These are phyloP conservation scores for Colletotrichum echinochloae DNA, from an alignment of 2,329 filamentous ascomycete genomes.

Conservation along the genomic window DNA sequence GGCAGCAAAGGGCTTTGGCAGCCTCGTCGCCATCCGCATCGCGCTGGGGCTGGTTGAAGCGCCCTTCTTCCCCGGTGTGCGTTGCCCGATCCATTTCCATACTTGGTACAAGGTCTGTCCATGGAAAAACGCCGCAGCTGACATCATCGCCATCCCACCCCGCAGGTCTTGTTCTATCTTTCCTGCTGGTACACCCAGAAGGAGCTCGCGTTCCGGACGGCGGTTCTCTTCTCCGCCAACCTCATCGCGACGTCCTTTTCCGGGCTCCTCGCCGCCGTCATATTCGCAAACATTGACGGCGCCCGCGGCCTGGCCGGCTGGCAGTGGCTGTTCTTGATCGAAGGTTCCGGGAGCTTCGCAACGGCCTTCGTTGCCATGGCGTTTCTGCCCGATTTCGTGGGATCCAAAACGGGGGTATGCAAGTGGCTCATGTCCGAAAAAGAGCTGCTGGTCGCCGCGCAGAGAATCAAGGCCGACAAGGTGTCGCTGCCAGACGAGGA, in stretches of 20 bases:
- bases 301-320: background rate
- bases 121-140: background rate
- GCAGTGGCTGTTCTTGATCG: background rate
- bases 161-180: background rate
- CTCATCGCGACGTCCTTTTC: background rate
- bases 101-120: background rate
- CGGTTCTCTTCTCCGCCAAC: background rate
- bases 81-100: background rate
- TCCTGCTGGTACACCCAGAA: background rate
- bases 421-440: background rate
- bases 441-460: background rate
- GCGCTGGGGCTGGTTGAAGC: background rate
- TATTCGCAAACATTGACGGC: background rate
- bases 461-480: background rate
- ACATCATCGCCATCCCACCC: background rate
- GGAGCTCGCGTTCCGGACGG: background rate
- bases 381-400: background rate
- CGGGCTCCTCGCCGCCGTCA: background rate
- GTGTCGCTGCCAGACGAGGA: background rate
- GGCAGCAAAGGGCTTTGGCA: slow-evolving; percentile 28
- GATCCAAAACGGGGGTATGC: background rate
- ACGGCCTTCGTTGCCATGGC: background rate
- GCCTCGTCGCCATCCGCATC: slow-evolving; percentile 21
- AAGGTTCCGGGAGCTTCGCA: background rate
- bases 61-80: background rate